Base-by-base conservation (phyloP, 306 rosid species). In the Gastrolobium bilobum region DNA sequence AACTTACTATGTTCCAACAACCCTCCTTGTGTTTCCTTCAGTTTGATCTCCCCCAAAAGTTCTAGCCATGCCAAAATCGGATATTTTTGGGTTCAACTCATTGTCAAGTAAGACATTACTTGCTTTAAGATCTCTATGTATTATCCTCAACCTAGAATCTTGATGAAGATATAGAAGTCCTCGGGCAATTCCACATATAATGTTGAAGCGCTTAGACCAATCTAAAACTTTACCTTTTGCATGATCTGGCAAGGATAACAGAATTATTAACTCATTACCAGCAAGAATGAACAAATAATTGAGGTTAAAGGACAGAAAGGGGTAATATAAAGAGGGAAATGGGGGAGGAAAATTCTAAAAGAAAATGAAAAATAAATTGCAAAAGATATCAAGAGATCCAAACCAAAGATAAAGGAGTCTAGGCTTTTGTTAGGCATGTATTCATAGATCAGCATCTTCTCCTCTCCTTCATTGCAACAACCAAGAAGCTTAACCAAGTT, bases 101-200 rank as follows among this genome's bases (percentile, higher is more conserved):
- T 6, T 50, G 13, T 82, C 86, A 62, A 82, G 75, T 44, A 82
- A 51, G 6, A 82, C 43, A 71, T 82, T 82, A 29, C 82, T 71
- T 34, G 71, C 82, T 63, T 82, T 82, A 29, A 82, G 86, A 34
- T 82, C 79, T 54, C 86, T 77, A 3, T 82, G 82, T 70, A 82
- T 71, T n/a, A 82, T 82, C 33, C 86, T 77, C 39, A 82, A 53
- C 4, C 86, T 77, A 13, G 86, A 82, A 64, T 82, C 86, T 77
- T 82, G 82, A 70, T 90, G 92, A 53, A 90, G 95, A 80, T 90
- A 90, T 3, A 90, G 40, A 38, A 88, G 88, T 33, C 95, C 91
- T 10, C 89, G 81, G 0, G 87, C 88, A 47, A 90, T 57, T 57
- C 92, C 95, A 15, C 52, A 47, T 26, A 82, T 50, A 31, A 88